phyloP scores from a whole-genome alignment of 306 rosid genomes.

The Vachellia pachyceras region DNA sequence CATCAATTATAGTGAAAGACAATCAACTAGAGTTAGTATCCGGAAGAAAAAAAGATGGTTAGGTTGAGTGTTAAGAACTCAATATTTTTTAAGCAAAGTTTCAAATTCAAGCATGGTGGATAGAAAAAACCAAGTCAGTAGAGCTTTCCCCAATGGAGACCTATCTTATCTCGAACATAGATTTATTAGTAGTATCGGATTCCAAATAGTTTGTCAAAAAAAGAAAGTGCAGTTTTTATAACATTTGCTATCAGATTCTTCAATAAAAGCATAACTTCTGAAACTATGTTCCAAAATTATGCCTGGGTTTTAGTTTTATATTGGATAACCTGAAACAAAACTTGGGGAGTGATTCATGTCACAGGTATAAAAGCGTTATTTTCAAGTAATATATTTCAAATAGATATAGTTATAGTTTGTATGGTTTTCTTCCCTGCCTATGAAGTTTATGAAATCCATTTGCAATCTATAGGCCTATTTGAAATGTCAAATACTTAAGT shows the following conservation, averaged over 20 bases:
- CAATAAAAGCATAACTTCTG: neutral
- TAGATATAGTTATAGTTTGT: too few relatives aligned
- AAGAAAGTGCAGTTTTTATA: neutral
- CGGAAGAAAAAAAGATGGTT: neutral
- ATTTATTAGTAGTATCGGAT: neutral
- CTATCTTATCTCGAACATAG: neutral
- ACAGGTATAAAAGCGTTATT: neutral
- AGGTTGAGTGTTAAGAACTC: neutral
- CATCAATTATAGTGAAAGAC: constrained; percentile 2
- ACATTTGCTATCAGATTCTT: neutral
- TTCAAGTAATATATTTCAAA: too few relatives aligned
- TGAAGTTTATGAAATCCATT: constrained; percentile 16
- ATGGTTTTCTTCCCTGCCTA: too few relatives aligned
- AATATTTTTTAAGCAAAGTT: neutral
- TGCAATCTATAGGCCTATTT: neutral
- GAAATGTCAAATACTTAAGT: neutral
- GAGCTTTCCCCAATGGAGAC: neutral
- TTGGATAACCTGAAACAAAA: neutral
- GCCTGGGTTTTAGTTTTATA: neutral
- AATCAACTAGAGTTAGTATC: neutral
- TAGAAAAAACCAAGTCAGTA: too few relatives aligned
- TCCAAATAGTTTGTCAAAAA: neutral
- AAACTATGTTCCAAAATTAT: neutral
- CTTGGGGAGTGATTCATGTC: neutral
- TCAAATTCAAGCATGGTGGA: neutral